Conservation (phyloP, 23 red algal species). For the Gracilaria domingensis region DNA sequence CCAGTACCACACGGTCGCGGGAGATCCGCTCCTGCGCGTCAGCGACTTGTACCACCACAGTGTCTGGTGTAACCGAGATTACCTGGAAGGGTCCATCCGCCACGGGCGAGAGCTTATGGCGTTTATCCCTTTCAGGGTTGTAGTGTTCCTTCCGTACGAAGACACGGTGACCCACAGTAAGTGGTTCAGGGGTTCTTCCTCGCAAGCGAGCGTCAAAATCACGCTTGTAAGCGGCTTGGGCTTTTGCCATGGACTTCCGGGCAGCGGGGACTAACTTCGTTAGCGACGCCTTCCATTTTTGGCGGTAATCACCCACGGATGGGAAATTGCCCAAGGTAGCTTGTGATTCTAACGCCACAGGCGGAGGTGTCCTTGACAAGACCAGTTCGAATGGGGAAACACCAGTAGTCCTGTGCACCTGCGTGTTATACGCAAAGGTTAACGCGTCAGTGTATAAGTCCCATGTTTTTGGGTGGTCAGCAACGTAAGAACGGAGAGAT, state of each 20-base stretch:
- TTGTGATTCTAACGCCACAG: not conserved
- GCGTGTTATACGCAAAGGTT: slow-evolving; percentile 18
- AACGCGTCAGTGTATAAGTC: slow-evolving; percentile 14
- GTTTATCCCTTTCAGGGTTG: too few relatives aligned
- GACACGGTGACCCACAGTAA: not conserved
- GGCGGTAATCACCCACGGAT: not conserved
- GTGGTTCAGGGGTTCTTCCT: not conserved
- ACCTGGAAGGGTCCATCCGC: not conserved
- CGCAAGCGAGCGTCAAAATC: slow-evolving; percentile 19
- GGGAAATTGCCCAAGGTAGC: not conserved
- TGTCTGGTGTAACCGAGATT: not conserved
- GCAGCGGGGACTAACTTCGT: not conserved
- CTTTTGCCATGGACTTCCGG: not conserved
- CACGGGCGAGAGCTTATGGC: too few relatives aligned
- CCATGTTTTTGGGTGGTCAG: slow-evolving; percentile 22
- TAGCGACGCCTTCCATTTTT: slow-evolving; percentile 10
- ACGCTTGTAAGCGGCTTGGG: slow-evolving; percentile 12
- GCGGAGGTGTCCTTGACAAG: not conserved
- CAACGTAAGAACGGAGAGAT: slow-evolving; percentile 7
- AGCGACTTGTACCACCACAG: not conserved
- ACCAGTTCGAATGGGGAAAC: slow-evolving; percentile 13
- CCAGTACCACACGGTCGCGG: not conserved
- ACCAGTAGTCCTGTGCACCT: not conserved
- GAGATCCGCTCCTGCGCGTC: not conserved
- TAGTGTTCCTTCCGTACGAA: slow-evolving; percentile 9